Evolutionary conservation across 495 filamentous ascomycete genomes (phyloP).

Genomic region (Immersiella caudata): DNA sequence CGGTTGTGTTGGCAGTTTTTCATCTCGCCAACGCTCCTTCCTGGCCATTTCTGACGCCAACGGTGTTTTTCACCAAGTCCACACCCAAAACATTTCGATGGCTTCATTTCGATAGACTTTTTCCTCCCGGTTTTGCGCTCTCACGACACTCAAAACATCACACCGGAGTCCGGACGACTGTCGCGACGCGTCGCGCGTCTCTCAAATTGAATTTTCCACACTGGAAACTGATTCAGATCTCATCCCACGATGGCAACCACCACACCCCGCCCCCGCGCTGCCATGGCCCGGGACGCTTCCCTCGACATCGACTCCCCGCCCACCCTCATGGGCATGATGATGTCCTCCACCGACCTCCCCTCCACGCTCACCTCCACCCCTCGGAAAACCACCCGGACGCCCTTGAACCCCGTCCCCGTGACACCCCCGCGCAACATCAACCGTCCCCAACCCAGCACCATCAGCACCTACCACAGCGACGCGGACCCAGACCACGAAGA

Average conservation of each 20-base stretch:
- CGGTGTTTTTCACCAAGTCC: neutral
- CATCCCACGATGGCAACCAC: neutral
- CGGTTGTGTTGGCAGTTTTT: neutral
- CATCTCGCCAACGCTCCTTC: neutral
- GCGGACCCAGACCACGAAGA: neutral
- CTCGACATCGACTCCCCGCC: neutral
- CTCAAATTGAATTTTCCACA: neutral
- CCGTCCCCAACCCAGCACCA: neutral
- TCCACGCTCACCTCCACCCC: neutral
- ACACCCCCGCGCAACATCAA: constrained; percentile 2
- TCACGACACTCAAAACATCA: neutral
- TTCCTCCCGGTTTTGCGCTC: neutral
- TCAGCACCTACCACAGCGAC: neutral
- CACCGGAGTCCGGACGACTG: neutral
- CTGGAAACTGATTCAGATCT: too few relatives aligned
- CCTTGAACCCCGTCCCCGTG: neutral
- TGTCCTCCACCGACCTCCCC: constrained; percentile 9
- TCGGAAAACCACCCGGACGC: neutral
- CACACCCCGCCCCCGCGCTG: neutral
- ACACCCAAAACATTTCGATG: neutral
- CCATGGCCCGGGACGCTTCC: neutral
- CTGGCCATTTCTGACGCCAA: neutral
- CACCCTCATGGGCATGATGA: constrained; percentile 8
- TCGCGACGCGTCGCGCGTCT: neutral
- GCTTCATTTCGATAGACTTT: neutral